These are phyloP conservation scores for Cupressus sempervirens DNA, from an alignment of 75 land plant genomes.

Conservation along the genomic window DNA sequence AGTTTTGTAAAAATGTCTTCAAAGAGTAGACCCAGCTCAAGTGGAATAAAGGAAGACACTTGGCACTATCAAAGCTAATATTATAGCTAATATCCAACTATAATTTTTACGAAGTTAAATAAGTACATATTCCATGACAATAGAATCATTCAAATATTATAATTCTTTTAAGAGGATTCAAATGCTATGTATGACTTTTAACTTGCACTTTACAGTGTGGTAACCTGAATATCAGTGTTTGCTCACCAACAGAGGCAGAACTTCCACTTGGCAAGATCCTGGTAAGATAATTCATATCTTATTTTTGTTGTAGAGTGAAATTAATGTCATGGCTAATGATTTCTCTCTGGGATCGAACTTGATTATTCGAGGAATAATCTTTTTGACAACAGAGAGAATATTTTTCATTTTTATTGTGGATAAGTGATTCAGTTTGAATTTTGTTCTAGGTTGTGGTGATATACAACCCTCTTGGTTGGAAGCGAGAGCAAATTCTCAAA, in stretches of 20 bases:
- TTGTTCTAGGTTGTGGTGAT: constrained; percentile 59
- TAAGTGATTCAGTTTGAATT: neutral
- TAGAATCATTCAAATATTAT: neutral
- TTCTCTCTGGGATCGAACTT: neutral
- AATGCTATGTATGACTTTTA: neutral
- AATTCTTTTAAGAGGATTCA: neutral
- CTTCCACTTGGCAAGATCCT: constrained; percentile 53
- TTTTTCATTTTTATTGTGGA: neutral
- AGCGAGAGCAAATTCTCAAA: constrained; percentile 38
- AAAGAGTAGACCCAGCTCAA: too few relatives aligned
- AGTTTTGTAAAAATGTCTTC: too few relatives aligned
- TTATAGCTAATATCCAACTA: neutral
- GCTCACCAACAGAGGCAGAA: constrained; percentile 74
- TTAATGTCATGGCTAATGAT: neutral
- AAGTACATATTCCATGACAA: neutral
- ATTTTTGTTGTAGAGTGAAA: neutral
- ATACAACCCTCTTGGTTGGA: constrained; percentile 77
- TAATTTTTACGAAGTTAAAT: neutral
- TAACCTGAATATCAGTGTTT: constrained; percentile 80
- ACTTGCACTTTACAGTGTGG: constrained; percentile 50
- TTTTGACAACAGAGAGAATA: neutral
- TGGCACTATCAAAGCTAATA: too few relatives aligned
- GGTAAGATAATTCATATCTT: constrained; percentile 28
- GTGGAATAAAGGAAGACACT: too few relatives aligned
- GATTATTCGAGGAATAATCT: neutral